Conservation (phyloP, 352 stramenopile species). For the Thalassiosira sp. region DNA sequence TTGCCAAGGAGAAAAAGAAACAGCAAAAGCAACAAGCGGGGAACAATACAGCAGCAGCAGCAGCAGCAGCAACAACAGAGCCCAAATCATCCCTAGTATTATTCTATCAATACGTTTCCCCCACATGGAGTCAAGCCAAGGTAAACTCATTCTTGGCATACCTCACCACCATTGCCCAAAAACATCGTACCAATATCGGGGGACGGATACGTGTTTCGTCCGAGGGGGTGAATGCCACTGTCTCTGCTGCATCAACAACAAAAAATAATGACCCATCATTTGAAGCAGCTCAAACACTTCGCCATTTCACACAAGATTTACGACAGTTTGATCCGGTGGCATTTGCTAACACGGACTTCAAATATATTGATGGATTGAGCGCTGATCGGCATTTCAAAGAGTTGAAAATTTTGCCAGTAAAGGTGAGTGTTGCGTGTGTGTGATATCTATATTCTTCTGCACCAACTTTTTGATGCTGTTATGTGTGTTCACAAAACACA, state of each 20-base stretch:
- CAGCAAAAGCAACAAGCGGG: not conserved
- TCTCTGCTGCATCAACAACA: conserved; percentile 55
- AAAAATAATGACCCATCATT: conserved; percentile 29
- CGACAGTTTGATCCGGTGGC: conserved; percentile 63
- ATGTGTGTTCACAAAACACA: too few relatives aligned
- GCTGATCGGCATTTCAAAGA: conserved; percentile 82
- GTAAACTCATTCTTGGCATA: conserved; percentile 67
- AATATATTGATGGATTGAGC: conserved; percentile 70
- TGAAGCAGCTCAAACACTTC: conserved; percentile 54
- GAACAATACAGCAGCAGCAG: not conserved
- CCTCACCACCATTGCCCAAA: conserved; percentile 55
- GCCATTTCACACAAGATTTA: conserved; percentile 71
- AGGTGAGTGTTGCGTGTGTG: too few relatives aligned
- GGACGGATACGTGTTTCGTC: conserved; percentile 78
- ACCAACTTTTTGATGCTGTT: too few relatives aligned
- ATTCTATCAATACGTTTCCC: conserved; percentile 81
- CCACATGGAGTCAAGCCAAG: conserved; percentile 56
- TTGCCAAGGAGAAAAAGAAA: conserved; percentile 39
- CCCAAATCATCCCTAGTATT: conserved; percentile 66
- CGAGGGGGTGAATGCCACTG: conserved; percentile 83
- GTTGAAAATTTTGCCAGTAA: conserved; percentile 82
- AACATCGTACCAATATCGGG: conserved; percentile 60
- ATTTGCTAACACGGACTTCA: conserved; percentile 71
- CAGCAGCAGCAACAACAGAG: conserved; percentile 15
- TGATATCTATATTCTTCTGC: too few relatives aligned